A percentile compares a stretch with the other conserved stretches of the same genome.
These are phyloP conservation scores for Fusarium redolens DNA, from an alignment of 2,329 filamentous ascomycete genomes.

Conservation along the genomic window DNA sequence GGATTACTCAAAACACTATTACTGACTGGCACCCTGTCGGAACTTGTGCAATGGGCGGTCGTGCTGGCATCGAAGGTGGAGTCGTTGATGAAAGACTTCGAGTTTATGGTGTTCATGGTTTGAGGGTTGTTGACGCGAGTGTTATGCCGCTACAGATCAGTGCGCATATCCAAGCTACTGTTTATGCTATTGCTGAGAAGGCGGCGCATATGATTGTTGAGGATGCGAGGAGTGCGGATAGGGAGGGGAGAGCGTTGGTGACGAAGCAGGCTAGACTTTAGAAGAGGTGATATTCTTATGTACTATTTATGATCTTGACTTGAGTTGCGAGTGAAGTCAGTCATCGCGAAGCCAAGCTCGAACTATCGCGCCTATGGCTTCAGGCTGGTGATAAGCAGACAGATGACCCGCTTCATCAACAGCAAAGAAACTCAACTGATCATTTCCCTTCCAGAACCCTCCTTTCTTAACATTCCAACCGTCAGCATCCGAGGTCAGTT, in stretches of 20 bases:
- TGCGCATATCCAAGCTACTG: slow-evolving; percentile 49
- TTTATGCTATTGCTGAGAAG: slow-evolving; percentile 53
- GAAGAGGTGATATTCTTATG: rapidly evolving
- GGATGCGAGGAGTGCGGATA: slow-evolving; percentile 9
- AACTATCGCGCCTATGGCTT: slow-evolving; percentile 11
- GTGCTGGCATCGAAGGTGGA: slow-evolving; percentile 45
- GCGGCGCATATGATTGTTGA: slow-evolving; percentile 44
- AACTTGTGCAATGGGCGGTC: slow-evolving; percentile 50
- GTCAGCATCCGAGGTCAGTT: not conserved
- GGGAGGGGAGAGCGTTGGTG: not conserved
- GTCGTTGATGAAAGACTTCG: slow-evolving; percentile 47
- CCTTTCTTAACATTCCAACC: slow-evolving; percentile 4
- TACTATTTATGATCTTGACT: rapidly evolving
- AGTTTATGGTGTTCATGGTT: slow-evolving; percentile 46
- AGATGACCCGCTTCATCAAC: slow-evolving; percentile 31
- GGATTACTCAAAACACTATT: slow-evolving; percentile 47
- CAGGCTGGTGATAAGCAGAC: slow-evolving; percentile 18
- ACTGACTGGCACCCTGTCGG: slow-evolving; percentile 56
- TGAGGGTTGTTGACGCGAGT: slow-evolving; percentile 48
- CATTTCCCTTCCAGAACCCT: slow-evolving; percentile 24
- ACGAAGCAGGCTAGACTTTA: slow-evolving; percentile 12
- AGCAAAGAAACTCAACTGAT: slow-evolving; percentile 20
- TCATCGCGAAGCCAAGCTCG: slow-evolving; percentile 16
- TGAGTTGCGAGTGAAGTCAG: rapidly evolving
- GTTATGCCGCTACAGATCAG: slow-evolving; percentile 47